Evolutionary conservation across 1,284 basidiomycete species (phyloP).

Genomic region (Peniophora sp.): DNA sequence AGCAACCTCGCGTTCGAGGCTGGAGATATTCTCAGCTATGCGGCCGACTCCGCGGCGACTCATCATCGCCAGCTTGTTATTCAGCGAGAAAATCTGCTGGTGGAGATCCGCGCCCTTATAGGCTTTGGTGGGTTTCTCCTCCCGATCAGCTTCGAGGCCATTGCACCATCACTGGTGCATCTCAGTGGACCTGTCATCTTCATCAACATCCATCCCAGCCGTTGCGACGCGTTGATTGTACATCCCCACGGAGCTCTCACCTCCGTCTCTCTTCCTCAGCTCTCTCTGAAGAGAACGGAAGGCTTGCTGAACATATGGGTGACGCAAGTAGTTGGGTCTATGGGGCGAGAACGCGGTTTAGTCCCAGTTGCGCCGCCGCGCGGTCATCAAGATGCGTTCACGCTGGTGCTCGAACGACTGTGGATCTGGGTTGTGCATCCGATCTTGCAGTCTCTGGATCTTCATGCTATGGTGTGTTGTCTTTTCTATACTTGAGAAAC

Average conservation of each 20-base stretch:
- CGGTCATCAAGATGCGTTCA: neutral
- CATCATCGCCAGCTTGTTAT: neutral
- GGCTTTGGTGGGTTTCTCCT: neutral
- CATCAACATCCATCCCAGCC: neutral
- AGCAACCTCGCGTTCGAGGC: neutral
- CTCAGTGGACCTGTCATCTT: neutral
- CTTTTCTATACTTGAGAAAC: neutral
- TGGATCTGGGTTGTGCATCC: neutral
- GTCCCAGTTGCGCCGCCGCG: neutral
- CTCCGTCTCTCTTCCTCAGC: neutral
- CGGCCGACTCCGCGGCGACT: neutral
- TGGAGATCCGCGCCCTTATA: neutral
- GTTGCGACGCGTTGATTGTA: neutral
- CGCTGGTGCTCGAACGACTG: neutral
- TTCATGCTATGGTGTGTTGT: neutral
- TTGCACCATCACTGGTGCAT: neutral
- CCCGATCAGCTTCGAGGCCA: neutral
- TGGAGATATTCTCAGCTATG: too few relatives aligned
- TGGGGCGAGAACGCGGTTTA: neutral
- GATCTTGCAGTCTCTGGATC: neutral
- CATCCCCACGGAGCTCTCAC: neutral
- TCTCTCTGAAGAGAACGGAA: too few relatives aligned
- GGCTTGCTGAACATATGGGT: neutral
- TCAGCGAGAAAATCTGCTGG: neutral
- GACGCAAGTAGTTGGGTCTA: neutral